These are phyloP conservation scores for Fusarium sp. DNA, from an alignment of 2,329 filamentous ascomycete genomes.

Conservation along the genomic window DNA sequence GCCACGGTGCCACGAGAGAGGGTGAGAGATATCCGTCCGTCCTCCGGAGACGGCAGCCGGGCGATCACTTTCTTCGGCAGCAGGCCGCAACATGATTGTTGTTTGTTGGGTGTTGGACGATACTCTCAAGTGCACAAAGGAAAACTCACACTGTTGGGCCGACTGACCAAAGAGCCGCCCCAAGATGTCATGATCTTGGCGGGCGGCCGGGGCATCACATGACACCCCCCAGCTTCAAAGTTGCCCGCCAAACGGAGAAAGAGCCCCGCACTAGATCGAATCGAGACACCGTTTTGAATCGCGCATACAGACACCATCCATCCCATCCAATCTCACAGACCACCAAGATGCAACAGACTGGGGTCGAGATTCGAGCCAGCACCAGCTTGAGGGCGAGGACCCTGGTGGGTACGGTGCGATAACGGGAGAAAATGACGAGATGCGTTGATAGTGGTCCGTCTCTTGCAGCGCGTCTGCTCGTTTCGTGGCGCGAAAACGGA, in stretches of 20 bases:
- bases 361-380: slow-evolving; percentile 11
- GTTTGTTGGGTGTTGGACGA: not conserved
- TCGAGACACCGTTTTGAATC: slow-evolving; percentile 28
- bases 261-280: slow-evolving; percentile 23
- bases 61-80: not conserved
- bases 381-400: not conserved
- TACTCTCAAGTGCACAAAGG: slow-evolving; percentile 1
- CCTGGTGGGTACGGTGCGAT: slow-evolving; percentile 16
- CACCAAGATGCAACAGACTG: slow-evolving; percentile 18
- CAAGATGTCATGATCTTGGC: slow-evolving; percentile 39
- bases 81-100: not conserved
- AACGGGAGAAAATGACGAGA: slow-evolving; percentile 16
- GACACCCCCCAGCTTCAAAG: slow-evolving; percentile 12
- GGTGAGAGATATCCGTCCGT: not conserved
- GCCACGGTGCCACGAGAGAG: not conserved
- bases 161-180: slow-evolving; percentile 19
- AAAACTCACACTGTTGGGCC: slow-evolving; percentile 28
- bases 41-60: not conserved
- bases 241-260: slow-evolving; percentile 7
- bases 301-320: not conserved
- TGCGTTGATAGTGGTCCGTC: slow-evolving; percentile 21
- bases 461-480: not conserved
- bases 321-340: slow-evolving; percentile 4
- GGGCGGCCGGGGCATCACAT: slow-evolving; percentile 25
- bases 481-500: slow-evolving; percentile 24